A percentile compares a stretch with the other conserved stretches of the same genome.
Evolutionary conservation across 2,329 filamentous ascomycete species (phyloP).

Genomic region (Colletotrichum theobromicola): DNA sequence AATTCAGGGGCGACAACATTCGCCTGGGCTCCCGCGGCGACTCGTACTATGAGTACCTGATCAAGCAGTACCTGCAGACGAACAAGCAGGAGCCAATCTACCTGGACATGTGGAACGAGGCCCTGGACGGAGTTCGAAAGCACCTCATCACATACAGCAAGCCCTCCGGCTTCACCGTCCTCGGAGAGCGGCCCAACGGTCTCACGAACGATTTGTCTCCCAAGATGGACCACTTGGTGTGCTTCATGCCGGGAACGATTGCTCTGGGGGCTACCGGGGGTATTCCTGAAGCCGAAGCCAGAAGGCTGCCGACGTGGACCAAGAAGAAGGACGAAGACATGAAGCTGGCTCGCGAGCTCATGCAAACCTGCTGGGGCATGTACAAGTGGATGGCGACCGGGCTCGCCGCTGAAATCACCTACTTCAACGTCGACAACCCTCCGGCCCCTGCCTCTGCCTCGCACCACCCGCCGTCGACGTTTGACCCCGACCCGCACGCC

Average conservation of each 20-base stretch:
- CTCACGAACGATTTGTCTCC: slow-evolving; percentile 70
- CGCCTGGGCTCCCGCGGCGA: slow-evolving; percentile 92
- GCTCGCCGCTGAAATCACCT: slow-evolving; percentile 92
- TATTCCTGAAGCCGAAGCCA: slow-evolving; percentile 75
- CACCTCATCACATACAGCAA: slow-evolving; percentile 90
- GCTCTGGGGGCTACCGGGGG: slow-evolving; percentile 87
- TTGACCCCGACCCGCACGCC: slow-evolving; percentile 58
- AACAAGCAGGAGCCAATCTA: slow-evolving; percentile 86
- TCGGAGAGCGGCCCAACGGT: slow-evolving; percentile 84
- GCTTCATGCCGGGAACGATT: slow-evolving; percentile 96
- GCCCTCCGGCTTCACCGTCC: slow-evolving; percentile 81
- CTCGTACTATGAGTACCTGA: slow-evolving; percentile 98
- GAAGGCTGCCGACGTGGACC: slow-evolving; percentile 74
- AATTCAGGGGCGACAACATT: slow-evolving; percentile 85
- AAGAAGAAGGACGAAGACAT: slow-evolving; percentile 86
- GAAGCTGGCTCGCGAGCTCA: slow-evolving; percentile 84
- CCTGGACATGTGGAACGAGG: slow-evolving; percentile 90
- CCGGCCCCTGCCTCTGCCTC: slow-evolving; percentile 65
- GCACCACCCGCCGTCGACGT: slow-evolving; percentile 53
- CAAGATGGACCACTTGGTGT: slow-evolving; percentile 98
- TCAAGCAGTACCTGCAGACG: slow-evolving; percentile 98
- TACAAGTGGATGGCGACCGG: slow-evolving; percentile 90
- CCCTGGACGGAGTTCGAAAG: slow-evolving; percentile 84
- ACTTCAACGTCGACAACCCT: slow-evolving; percentile 79
- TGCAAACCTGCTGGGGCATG: slow-evolving; percentile 98